Evolutionary conservation across 352 stramenopile genomes (phyloP), one percentile per base, ranked within the genome.

Genomic region (Phytophthora nicotianae): DNA sequence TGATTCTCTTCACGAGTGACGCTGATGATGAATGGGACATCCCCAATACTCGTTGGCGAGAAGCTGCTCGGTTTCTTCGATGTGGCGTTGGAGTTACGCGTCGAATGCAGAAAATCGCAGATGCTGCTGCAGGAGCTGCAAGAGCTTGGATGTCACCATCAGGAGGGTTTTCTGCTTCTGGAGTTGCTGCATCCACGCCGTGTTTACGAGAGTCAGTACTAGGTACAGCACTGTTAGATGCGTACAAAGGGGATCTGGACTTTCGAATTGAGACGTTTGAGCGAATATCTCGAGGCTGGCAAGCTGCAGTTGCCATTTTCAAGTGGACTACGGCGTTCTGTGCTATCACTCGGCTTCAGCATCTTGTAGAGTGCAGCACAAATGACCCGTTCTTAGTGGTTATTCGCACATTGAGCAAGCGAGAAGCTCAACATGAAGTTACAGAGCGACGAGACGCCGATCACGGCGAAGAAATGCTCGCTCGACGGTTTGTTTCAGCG

Each of bases 1-100:
- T 95, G 7, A 89, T 90, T 69, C 50, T 92, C 14, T 82, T 88
- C 32, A 88, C 79, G 11, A 79, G 72, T 27, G 74, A 92, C 49
- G 42, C 49, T 3, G 79, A 90, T 54, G 50, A 70, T 1, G 79
- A 84, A 21, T 72, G 81, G 50, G 63, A 84, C n/a, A 61, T 95
- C 2, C 48, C 73, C n/a, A 74, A 67, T 7, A 65, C 78, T 1
- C 75, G 86, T 0, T 95, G 86, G 86, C 70, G 70, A n/a, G 75
- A 92, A 59, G 79, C 73, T 3, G 72, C 79, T 3, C 58, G 64
- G 1, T 93, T 88, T 43, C 58, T 95, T 4, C 55, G 68, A 2
- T 87, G 81, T 49, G 66, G 72, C 3, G 62, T 75, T 11, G 54
- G 73, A 0, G 51, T 95, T 17, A 49, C 78, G 20, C 79, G 86